These are phyloP conservation scores for Aspergillus sclerotialis DNA, from an alignment of 2,329 filamentous ascomycete species.

Conservation along the genomic window DNA sequence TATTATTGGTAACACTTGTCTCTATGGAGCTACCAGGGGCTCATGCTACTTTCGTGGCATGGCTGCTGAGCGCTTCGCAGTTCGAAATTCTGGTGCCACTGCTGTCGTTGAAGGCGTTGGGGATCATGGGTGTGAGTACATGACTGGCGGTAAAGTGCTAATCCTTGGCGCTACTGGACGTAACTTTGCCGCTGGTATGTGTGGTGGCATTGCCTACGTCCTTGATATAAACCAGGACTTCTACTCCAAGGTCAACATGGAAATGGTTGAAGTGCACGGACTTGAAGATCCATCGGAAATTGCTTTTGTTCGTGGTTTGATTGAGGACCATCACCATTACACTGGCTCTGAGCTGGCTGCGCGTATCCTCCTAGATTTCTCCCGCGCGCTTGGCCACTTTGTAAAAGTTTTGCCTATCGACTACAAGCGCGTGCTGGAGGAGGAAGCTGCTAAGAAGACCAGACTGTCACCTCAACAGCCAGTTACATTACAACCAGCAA, in stretches of 20 bases:
- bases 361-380: slow-evolving; percentile 91
- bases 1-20: slow-evolving; percentile 85
- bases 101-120: slow-evolving; percentile 95
- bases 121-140: slow-evolving; percentile 97
- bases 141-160: slow-evolving; percentile 90
- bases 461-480: slow-evolving; percentile 75
- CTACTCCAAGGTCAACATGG: slow-evolving; percentile 85
- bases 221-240: slow-evolving; percentile 88
- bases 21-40: slow-evolving; percentile 88
- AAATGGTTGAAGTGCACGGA: slow-evolving; percentile 88
- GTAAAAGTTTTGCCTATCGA: slow-evolving; percentile 90
- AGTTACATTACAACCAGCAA: slow-evolving; percentile 50
- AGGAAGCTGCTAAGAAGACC: slow-evolving; percentile 79
- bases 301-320: slow-evolving; percentile 79
- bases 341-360: slow-evolving; percentile 92
- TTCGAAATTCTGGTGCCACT: slow-evolving; percentile 90
- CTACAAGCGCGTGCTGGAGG: slow-evolving; percentile 86
- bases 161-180: slow-evolving; percentile 84
- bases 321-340: slow-evolving; percentile 97
- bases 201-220: slow-evolving; percentile 91
- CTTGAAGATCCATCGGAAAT: slow-evolving; percentile 83
- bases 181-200: slow-evolving; percentile 98
- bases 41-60: slow-evolving; percentile 96
- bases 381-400: slow-evolving; percentile 79
- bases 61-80: slow-evolving; percentile 91